Evolutionary conservation across 176 grass and related monocot genomes (phyloP).

Genomic region (Phoenix dactylifera): DNA sequence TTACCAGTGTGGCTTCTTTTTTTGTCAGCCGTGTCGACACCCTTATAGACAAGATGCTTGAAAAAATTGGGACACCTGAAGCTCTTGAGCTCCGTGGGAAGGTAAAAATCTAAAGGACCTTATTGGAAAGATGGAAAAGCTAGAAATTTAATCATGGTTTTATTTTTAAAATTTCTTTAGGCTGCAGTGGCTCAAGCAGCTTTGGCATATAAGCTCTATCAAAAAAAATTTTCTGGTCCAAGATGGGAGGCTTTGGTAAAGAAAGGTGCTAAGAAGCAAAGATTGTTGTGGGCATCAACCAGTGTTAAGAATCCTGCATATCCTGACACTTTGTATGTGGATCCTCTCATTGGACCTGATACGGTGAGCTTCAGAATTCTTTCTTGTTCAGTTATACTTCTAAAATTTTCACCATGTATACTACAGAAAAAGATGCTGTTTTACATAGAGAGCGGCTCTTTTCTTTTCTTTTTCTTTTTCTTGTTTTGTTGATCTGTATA

Average conservation of each 20-base stretch:
- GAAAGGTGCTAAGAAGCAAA: slow-evolving; percentile 98
- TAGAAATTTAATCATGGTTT: no score
- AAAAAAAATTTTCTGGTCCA: slow-evolving; percentile 94
- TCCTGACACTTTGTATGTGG: slow-evolving; percentile 85
- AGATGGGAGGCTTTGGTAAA: slow-evolving; percentile 98
- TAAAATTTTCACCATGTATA: no score
- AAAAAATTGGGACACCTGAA: slow-evolving; percentile 95
- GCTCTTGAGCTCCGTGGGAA: slow-evolving; percentile 83
- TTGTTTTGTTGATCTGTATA: no score
- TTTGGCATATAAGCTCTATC: slow-evolving; percentile 89
- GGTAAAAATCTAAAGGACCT: slow-evolving; percentile 25
- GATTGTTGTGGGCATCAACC: slow-evolving; percentile 92
- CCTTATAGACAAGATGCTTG: slow-evolving; percentile 90
- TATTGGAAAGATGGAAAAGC: no score
- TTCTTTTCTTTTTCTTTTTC: no score
- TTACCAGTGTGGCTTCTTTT: slow-evolving; percentile 96
- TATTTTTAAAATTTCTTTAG: slow-evolving; percentile 21
- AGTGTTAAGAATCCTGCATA: slow-evolving; percentile 97
- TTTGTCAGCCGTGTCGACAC: slow-evolving; percentile 93
- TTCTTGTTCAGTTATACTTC: no score
- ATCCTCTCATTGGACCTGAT: slow-evolving; percentile 96
- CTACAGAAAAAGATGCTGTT: no score
- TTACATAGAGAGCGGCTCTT: no score
- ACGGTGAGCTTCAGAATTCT: slow-evolving; percentile 37
- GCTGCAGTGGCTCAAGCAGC: slow-evolving; percentile 93